Evolutionary conservation across 768 basidiomycete species (phyloP).

Genomic region (Boletus reticulatus): DNA sequence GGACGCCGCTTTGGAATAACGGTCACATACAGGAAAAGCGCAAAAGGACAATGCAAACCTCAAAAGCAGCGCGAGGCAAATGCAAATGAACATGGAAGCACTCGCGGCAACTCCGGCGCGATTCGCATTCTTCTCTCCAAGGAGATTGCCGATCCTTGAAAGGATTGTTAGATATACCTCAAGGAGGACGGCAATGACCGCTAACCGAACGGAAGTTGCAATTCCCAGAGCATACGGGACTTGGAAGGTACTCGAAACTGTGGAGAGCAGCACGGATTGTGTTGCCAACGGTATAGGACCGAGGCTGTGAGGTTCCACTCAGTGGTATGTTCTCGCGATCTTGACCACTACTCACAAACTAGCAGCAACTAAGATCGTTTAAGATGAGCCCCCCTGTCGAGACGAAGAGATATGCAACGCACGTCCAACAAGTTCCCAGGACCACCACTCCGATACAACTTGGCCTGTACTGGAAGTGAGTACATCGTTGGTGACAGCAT

Average conservation of each 20-base stretch:
- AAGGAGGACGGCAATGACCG: conserved; percentile 1
- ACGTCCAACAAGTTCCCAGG: conserved; percentile 82
- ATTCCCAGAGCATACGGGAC: conserved; percentile 79
- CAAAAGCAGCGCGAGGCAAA: conserved; percentile 57
- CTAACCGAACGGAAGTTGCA: conserved; percentile 80
- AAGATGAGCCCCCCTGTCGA: neutral
- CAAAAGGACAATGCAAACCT: conserved; percentile 40
- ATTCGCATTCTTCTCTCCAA: conserved; percentile 73
- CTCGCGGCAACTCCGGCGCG: conserved; percentile 71
- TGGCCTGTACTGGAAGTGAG: conserved; percentile 44
- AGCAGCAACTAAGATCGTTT: conserved; percentile 42
- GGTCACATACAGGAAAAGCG: neutral
- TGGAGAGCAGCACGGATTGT: conserved; percentile 81
- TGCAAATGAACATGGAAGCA: conserved; percentile 61
- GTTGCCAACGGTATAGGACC: conserved; percentile 82
- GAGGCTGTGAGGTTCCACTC: conserved; percentile 45
- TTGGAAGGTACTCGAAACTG: conserved; percentile 75
- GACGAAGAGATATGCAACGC: conserved; percentile 2
- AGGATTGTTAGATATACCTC: neutral
- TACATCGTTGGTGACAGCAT: neutral
- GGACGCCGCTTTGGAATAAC: conserved; percentile 40
- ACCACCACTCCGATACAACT: conserved; percentile 94
- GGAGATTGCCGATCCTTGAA: conserved; percentile 77
- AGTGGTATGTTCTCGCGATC: neutral
- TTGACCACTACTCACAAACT: conserved; percentile 40